Evolutionary conservation across 306 rosid genomes (phyloP).

Genomic region (Quercus berberidifolia): DNA sequence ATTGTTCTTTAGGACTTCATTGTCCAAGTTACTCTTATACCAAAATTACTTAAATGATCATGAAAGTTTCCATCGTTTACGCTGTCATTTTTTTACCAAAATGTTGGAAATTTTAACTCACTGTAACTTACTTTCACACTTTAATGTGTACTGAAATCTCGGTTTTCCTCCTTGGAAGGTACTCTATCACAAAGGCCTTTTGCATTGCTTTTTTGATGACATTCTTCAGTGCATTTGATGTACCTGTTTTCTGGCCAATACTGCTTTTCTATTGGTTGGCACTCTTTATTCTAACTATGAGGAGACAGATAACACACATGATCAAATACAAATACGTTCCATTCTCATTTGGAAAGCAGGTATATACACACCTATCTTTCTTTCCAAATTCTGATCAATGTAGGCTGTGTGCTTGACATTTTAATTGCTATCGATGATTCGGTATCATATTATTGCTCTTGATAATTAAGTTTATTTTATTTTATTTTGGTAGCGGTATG

Average conservation of each 20-base stretch:
- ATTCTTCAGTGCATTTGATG: constrained; percentile 60
- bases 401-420: neutral
- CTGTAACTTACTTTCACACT: neutral
- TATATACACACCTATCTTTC: constrained; percentile 14
- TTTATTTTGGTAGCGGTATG: constrained; percentile 56
- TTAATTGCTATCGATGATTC: neutral
- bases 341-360: constrained; percentile 94
- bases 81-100: neutral
- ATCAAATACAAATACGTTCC: constrained; percentile 94
- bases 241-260: constrained; percentile 97
- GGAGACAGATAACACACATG: constrained; percentile 95
- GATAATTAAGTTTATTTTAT: constrained; percentile 5
- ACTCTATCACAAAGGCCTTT: constrained; percentile 87
- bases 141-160: constrained; percentile 16
- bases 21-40: neutral
- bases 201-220: constrained; percentile 89
- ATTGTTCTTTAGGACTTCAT: neutral
- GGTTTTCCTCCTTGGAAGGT: constrained; percentile 49
- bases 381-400: neutral
- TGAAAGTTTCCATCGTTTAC: neutral
- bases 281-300: constrained; percentile 78
- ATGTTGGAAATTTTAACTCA: neutral
- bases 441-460: constrained; percentile 10
- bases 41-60: neutral
- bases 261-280: constrained; percentile 93